Conservation (phyloP, 805 yeast genomes). For the fission yeast (Schizosaccharomyces pombe) region DNA sequence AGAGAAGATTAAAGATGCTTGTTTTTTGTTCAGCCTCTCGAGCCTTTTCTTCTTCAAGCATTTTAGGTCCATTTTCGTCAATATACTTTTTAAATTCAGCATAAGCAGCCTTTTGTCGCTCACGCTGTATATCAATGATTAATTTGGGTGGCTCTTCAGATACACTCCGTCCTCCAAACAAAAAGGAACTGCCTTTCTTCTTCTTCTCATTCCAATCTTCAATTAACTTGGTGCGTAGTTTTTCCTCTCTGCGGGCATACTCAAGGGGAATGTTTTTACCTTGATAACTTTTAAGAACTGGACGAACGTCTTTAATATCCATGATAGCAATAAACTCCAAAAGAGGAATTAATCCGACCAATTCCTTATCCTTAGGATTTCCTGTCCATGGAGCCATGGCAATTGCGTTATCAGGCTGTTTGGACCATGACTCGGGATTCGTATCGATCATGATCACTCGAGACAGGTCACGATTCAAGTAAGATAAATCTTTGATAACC, state of each 20-base stretch:
- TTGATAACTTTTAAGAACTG: conserved; percentile 49
- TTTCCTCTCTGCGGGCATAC: conserved; percentile 52
- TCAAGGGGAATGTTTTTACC: conserved; percentile 53
- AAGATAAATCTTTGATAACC: conserved; percentile 67
- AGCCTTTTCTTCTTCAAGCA: conserved; percentile 27
- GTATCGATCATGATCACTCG: conserved; percentile 66
- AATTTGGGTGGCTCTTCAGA: conserved; percentile 30
- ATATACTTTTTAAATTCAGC: conserved; percentile 57
- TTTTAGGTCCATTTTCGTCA: conserved; percentile 49
- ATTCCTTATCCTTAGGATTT: conserved; percentile 44
- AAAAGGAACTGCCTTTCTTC: conserved; percentile 8
- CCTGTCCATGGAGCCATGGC: conserved; percentile 76
- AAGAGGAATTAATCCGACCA: conserved; percentile 68
- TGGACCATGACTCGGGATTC: conserved; percentile 40
- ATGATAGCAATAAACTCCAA: conserved; percentile 86
- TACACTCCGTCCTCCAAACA: conserved; percentile 18
- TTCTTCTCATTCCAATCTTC: conserved; percentile 24
- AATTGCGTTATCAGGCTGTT: conserved; percentile 90
- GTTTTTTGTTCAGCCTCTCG: conserved; percentile 43
- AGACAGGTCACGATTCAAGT: conserved; percentile 71
- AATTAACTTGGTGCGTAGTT: conserved; percentile 39
- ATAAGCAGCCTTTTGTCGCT: conserved; percentile 77
- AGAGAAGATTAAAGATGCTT: neutral
- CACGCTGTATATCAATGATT: conserved; percentile 76
- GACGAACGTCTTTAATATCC: conserved; percentile 68